Percentiles rank a stretch among this genome's conserved stretches.
Evolutionary conservation across 495 filamentous ascomycete species (phyloP).

Genomic region (Cenococcum geophilum): DNA sequence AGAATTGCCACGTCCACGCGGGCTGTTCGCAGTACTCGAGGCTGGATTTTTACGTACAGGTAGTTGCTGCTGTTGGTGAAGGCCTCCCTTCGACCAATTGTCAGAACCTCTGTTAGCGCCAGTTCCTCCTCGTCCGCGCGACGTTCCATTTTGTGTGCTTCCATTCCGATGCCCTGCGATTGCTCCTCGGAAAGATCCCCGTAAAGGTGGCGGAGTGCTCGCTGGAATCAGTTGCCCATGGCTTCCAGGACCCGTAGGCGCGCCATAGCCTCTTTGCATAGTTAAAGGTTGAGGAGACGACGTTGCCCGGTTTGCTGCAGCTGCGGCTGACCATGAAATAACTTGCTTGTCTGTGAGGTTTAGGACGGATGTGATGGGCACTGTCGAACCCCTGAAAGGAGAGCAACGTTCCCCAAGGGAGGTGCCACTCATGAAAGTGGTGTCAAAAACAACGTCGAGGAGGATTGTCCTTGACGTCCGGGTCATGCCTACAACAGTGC

Average conservation of each 20-base stretch:
- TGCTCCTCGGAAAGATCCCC: conserved; percentile 66
- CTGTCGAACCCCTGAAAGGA: conserved; percentile 93
- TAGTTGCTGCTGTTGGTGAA: conserved; percentile 27
- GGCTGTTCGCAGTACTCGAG: not conserved
- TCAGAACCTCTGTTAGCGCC: conserved; percentile 14
- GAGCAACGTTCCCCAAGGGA: conserved; percentile 83
- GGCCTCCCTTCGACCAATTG: conserved; percentile 12
- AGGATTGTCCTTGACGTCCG: conserved; percentile 71
- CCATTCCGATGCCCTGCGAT: conserved; percentile 43
- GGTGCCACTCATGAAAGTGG: conserved; percentile 92
- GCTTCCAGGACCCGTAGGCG: conserved; percentile 46
- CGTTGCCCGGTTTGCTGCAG: conserved; percentile 43
- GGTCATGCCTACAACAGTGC: conserved; percentile 89
- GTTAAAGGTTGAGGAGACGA: conserved; percentile 56
- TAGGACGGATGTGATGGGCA: conserved; percentile 72
- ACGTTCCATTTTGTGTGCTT: conserved; percentile 26
- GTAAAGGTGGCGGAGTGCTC: conserved; percentile 58
- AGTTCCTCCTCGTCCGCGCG: conserved; percentile 29
- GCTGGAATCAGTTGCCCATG: conserved; percentile 65
- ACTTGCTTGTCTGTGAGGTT: conserved; percentile 81
- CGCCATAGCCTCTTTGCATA: conserved; percentile 43
- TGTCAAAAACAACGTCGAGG: conserved; percentile 89
- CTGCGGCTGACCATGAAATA: conserved; percentile 65
- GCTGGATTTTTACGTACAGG: conserved; percentile 23
- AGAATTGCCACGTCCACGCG: conserved; percentile 19